Evolutionary conservation across 2,329 filamentous ascomycete genomes (phyloP).

Genomic region (Hymenoscyphus albidus): DNA sequence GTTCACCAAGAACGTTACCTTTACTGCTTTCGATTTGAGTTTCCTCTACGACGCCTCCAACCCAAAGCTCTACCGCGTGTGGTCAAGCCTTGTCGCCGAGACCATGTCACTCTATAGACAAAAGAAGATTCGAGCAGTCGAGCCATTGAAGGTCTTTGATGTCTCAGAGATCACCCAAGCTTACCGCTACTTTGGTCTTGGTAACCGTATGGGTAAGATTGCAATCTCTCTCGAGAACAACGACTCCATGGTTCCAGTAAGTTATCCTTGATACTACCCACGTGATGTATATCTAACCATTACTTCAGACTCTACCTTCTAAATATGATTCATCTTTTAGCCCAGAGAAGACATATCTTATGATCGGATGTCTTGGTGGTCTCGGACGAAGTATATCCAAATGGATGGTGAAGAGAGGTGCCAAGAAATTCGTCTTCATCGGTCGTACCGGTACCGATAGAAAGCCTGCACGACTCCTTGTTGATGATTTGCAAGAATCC

Average conservation of each 20-base stretch:
- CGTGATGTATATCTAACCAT: background rate
- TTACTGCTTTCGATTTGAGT: conserved; percentile 22
- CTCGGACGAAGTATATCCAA: conserved; percentile 18
- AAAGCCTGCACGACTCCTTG: conserved; percentile 25
- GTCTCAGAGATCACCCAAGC: conserved; percentile 13
- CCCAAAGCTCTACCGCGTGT: conserved; percentile 2
- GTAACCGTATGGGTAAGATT: conserved; percentile 16
- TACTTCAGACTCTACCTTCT: conserved; percentile 5
- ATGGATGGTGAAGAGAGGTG: conserved; percentile 21
- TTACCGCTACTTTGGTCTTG: conserved; percentile 14
- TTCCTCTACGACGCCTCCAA: conserved; percentile 15
- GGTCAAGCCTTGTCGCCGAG: conserved; percentile 5
- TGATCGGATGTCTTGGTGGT: conserved; percentile 21
- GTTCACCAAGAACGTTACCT: conserved; percentile 26
- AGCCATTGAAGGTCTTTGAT: conserved; percentile 12
- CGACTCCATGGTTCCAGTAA: conserved; percentile 9
- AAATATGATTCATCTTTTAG: conserved; percentile 10
- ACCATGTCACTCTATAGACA: conserved; percentile 8
- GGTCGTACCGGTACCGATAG: conserved; percentile 14
- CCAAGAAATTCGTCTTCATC: conserved; percentile 18
- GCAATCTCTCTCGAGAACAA: conserved; percentile 12
- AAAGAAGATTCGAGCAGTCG: conserved; percentile 9
- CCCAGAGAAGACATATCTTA: conserved; percentile 15
- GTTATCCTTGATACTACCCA: background rate
- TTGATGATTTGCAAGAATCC: conserved; percentile 16